Conservation (phyloP, 495 filamentous ascomycete species). For the Massariosphaeria phaeospora region DNA sequence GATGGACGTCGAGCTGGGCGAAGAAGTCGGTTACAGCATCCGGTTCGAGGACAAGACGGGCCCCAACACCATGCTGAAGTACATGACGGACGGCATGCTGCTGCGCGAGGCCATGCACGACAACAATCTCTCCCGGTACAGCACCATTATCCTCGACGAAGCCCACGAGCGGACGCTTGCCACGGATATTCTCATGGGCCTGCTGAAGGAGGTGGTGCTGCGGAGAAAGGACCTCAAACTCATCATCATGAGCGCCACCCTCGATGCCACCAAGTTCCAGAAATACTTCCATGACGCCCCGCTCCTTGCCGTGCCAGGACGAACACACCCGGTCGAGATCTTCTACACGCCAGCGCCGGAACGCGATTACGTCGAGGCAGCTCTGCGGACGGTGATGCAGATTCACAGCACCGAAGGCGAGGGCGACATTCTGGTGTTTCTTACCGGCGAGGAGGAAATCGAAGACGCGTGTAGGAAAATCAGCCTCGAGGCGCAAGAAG, state of each 20-base stretch:
- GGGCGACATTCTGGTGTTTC: constrained; percentile 91
- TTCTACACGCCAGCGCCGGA: constrained; percentile 98
- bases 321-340: constrained; percentile 95
- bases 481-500: constrained; percentile 80
- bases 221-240: constrained; percentile 86
- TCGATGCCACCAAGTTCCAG: constrained; percentile 97
- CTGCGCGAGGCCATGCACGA: constrained; percentile 98
- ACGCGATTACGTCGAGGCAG: constrained; percentile 93
- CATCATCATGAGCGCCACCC: constrained; percentile 96
- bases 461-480: constrained; percentile 95
- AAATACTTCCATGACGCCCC: constrained; percentile 95
- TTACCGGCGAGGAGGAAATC: constrained; percentile 98
- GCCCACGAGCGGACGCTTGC: constrained; percentile 94
- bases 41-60: constrained; percentile 96
- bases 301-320: constrained; percentile 86
- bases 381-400: constrained; percentile 88
- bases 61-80: constrained; percentile 88
- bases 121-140: constrained; percentile 82
- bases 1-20: constrained; percentile 87
- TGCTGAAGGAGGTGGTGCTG: constrained; percentile 77
- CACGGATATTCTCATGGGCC: constrained; percentile 93
- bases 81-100: constrained; percentile 99
- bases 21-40: constrained; percentile 98
- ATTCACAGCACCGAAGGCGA: constrained; percentile 91
- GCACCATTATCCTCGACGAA: constrained; percentile 97